phyloP scores from a whole-genome alignment of 2,329 filamentous ascomycete genomes.

The Fusarium mexicanum region DNA sequence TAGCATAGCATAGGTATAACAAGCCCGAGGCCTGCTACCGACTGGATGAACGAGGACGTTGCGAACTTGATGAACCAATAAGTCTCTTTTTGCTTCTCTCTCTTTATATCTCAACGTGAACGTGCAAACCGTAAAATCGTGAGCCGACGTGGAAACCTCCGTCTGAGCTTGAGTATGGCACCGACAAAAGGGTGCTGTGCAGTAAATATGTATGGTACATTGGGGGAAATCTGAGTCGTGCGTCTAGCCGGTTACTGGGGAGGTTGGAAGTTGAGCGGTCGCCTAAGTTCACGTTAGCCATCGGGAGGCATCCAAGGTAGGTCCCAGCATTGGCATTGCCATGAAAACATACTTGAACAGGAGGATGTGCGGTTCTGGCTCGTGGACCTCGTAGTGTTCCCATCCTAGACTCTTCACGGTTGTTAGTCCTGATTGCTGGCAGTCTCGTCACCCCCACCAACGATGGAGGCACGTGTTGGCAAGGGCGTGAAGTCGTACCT shows the following conservation, averaged over 20 bases:
- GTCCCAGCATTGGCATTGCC: neutral
- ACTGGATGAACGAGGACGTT: constrained; percentile 34
- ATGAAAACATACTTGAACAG: constrained; percentile 86
- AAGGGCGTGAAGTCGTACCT: constrained; percentile 65
- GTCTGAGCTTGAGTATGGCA: constrained; percentile 28
- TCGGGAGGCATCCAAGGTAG: neutral
- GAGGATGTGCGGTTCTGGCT: constrained; percentile 97
- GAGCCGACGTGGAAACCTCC: constrained; percentile 34
- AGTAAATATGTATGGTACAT: constrained; percentile 45
- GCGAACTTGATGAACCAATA: constrained; percentile 38
- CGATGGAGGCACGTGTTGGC: neutral
- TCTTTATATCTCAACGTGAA: constrained; percentile 40
- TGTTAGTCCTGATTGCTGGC: constrained; percentile 24
- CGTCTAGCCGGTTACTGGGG: constrained; percentile 58
- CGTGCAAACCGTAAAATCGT: constrained; percentile 44
- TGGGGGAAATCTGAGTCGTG: constrained; percentile 34
- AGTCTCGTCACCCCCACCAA: neutral
- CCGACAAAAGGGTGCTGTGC: constrained; percentile 33
- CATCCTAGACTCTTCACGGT: constrained; percentile 85
- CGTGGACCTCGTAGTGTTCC: constrained; percentile 99
- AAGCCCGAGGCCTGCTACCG: constrained; percentile 15
- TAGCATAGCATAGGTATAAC: constrained; percentile 3
- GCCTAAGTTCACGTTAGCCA: constrained; percentile 59
- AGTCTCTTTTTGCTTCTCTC: constrained; percentile 41
- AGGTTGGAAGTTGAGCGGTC: constrained; percentile 85